Conservation (phyloP, 495 filamentous ascomycete genomes). For the Neurospora hispaniola region DNA sequence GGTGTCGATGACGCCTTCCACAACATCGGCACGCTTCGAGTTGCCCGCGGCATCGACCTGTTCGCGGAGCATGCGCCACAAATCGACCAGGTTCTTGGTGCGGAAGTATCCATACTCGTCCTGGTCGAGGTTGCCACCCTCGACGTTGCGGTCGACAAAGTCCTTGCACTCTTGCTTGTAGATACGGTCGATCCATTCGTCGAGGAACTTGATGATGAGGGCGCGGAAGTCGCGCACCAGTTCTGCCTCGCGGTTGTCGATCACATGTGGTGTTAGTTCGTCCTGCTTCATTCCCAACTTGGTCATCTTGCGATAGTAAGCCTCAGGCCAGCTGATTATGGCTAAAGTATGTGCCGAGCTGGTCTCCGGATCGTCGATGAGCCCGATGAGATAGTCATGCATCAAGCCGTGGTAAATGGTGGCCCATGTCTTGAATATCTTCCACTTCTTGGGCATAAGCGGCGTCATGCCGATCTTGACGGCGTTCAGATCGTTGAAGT, state of each 20-base stretch:
- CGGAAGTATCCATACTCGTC: slow-evolving; percentile 82
- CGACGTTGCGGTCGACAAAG: slow-evolving; percentile 64
- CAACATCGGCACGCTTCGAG: slow-evolving; percentile 73
- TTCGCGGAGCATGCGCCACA: slow-evolving; percentile 96
- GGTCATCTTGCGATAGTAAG: slow-evolving; percentile 91
- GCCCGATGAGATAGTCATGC: slow-evolving; percentile 78
- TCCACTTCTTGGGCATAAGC: slow-evolving; percentile 95
- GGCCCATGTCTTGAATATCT: slow-evolving; percentile 81
- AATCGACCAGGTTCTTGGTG: slow-evolving; percentile 77
- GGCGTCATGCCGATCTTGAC: slow-evolving; percentile 81
- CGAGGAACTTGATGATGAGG: slow-evolving; percentile 87
- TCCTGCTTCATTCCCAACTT: slow-evolving; percentile 69
- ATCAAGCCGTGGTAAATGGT: slow-evolving; percentile 86
- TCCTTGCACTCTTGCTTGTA: slow-evolving; percentile 65
- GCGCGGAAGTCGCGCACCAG: slow-evolving; percentile 87
- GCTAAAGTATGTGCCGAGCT: slow-evolving; percentile 69
- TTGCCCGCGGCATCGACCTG: slow-evolving; percentile 72
- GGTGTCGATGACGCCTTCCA: slow-evolving; percentile 85
- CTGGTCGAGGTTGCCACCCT: slow-evolving; percentile 63
- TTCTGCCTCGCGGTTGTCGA: slow-evolving; percentile 80
- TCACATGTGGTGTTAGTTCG: slow-evolving; percentile 67
- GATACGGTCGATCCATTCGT: slow-evolving; percentile 96
- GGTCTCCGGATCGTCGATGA: slow-evolving; percentile 72
- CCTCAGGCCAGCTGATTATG: slow-evolving; percentile 90
- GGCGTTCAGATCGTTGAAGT: slow-evolving; percentile 90